Evolutionary conservation across 2,329 filamentous ascomycete species (phyloP), one percentile per base, ranked within the genome.

Genomic region (Orbilia brochopaga): DNA sequence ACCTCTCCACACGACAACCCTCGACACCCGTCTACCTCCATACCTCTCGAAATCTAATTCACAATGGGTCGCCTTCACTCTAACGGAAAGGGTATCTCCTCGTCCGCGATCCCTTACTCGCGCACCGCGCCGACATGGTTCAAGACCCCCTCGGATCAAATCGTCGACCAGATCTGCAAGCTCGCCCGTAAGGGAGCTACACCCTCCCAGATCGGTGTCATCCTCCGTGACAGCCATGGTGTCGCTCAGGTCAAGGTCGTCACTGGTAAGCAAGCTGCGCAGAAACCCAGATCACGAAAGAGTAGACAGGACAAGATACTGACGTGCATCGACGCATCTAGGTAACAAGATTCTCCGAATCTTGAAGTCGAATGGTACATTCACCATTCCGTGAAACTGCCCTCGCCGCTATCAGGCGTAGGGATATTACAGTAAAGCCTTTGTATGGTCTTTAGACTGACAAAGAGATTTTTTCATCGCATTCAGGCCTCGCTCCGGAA

Each of bases 271-370:
- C 35, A 32, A 56, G 21, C n/a, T n/a, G 54, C 54, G 15, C 24
- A 59, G 44, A 27, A 21, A 24, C 17, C 17, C 11, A 27, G 23
- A 11, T 32, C 30, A 21, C 15, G 21, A 51, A 2, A 23, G 21
- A 24, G 10, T n/a, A 15, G 13, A 32, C 30, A 15, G 30, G 51
- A 50, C 2, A 21, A 6, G 32, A 57, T 42, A 51, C 56, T 73
- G 48, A 61, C 23, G 27, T 53, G n/a, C 59, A 46, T 37, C 37
- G n/a, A 37, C 11, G 24, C 51, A 27, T 74, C 77, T 78, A 92
- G 93, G 94, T 85, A 99, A 99, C 91, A 96, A 96, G 88, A 97
- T 99, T 82, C 91, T 99, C 81, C 90, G 94, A 83, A 97, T 99
- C 85, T 88, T 99, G 79, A 97, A 97, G 89, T 90, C 90, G 79